Percentiles rank a stretch among this genome's conserved stretches.
Conservation (phyloP, 305 asterid species). For the Solanum hybrid region DNA sequence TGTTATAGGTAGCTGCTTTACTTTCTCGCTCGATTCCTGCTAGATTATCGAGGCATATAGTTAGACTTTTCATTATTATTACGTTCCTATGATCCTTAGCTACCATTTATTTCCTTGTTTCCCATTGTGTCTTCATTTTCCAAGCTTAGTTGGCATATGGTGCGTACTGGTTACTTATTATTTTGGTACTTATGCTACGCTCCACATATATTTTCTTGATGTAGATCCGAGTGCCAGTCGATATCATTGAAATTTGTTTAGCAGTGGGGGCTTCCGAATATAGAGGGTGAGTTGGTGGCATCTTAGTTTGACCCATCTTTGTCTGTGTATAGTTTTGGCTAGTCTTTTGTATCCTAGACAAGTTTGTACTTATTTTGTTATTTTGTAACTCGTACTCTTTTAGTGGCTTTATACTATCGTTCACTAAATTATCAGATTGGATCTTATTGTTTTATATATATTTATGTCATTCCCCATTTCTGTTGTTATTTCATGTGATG, state of each 20-base stretch:
- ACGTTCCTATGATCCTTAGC: not conserved
- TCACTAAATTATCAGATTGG: too few relatives aligned
- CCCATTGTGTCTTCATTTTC: not conserved
- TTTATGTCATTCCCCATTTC: not conserved
- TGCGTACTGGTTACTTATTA: not conserved
- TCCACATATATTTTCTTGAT: not conserved
- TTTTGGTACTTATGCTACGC: not conserved
- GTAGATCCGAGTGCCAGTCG: not conserved
- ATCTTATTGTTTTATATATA: too few relatives aligned
- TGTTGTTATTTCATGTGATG: too few relatives aligned
- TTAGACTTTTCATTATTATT: not conserved
- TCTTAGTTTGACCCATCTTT: not conserved
- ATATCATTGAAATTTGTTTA: not conserved
- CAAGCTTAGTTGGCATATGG: not conserved
- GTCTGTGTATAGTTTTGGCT: not conserved
- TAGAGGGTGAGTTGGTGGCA: not conserved
- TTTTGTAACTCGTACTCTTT: not conserved
- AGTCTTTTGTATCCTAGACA: not conserved
- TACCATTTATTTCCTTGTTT: not conserved
- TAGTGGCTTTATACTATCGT: not conserved
- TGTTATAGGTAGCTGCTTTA: not conserved
- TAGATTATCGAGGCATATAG: not conserved
- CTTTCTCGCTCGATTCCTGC: not conserved
- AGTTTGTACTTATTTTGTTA: not conserved
- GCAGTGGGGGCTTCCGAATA: rapidly evolving